Conservation (phyloP, 2,329 filamentous ascomycete species). For the Grosmannia huntii region DNA sequence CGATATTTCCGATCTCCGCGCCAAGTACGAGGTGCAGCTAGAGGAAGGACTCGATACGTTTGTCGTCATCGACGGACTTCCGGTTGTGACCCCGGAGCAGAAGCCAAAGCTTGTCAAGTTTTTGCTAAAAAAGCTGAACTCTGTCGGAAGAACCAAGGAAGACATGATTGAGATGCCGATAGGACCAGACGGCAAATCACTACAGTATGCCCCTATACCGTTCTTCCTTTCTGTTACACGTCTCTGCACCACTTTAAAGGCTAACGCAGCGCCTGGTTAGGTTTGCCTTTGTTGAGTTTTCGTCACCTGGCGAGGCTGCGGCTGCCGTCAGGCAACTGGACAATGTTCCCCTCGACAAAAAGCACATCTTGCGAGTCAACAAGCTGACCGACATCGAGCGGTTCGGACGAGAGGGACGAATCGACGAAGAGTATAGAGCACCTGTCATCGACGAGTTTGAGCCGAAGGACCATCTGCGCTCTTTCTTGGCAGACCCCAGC, state of each 20-base stretch:
- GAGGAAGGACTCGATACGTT: slow-evolving; percentile 96
- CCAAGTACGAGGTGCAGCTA: slow-evolving; percentile 89
- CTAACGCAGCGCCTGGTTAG: slow-evolving; percentile 29
- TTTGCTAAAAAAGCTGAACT: slow-evolving; percentile 81
- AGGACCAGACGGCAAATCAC: slow-evolving; percentile 71
- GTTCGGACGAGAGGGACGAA: slow-evolving; percentile 82
- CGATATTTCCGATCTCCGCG: slow-evolving; percentile 85
- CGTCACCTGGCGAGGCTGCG: slow-evolving; percentile 76
- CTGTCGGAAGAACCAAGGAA: slow-evolving; percentile 72
- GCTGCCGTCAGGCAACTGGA: slow-evolving; percentile 84
- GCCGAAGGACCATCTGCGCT: slow-evolving; percentile 89
- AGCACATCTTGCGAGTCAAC: slow-evolving; percentile 89
- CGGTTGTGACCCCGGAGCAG: slow-evolving; percentile 77
- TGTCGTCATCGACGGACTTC: slow-evolving; percentile 89
- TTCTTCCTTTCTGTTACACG: neutral
- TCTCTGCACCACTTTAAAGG: neutral
- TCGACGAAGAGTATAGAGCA: slow-evolving; percentile 79
- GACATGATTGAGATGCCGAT: slow-evolving; percentile 91
- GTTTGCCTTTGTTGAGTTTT: slow-evolving; percentile 95
- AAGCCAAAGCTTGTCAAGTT: slow-evolving; percentile 95
- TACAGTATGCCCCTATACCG: slow-evolving; percentile 47
- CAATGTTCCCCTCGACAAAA: slow-evolving; percentile 83
- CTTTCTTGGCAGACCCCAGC: slow-evolving; percentile 73
- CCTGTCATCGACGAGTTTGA: slow-evolving; percentile 74
- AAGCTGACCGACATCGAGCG: slow-evolving; percentile 97